Evolutionary conservation across 768 basidiomycete genomes (phyloP).

Genomic region (Macrocybe gigantea): DNA sequence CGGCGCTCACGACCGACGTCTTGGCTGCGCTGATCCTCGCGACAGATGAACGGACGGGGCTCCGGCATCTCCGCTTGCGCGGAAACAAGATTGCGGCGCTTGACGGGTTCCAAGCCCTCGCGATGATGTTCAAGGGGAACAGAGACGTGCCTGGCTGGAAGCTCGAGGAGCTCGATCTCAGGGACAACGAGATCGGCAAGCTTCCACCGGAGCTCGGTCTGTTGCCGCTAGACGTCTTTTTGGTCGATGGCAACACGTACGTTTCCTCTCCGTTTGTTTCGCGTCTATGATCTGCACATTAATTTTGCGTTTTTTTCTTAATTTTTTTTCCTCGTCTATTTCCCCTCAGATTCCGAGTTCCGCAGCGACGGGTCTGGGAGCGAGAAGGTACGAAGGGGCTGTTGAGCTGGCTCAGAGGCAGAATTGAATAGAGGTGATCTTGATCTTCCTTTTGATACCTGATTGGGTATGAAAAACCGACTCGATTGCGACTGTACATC

Average conservation of each 20-base stretch:
- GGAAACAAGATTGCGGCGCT: slow-evolving; percentile 64
- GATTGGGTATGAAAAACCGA: neutral
- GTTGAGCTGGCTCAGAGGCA: slow-evolving; percentile 70
- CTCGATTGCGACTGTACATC: too few species aligned
- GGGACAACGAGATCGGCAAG: slow-evolving; percentile 75
- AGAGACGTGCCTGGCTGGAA: slow-evolving; percentile 62
- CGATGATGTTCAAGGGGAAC: slow-evolving; percentile 62
- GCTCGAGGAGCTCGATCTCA: slow-evolving; percentile 75
- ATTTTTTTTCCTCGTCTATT: slow-evolving; percentile 1
- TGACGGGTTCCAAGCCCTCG: slow-evolving; percentile 54
- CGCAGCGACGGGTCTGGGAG: slow-evolving; percentile 79
- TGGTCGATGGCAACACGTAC: slow-evolving; percentile 83
- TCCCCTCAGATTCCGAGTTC: slow-evolving; percentile 65
- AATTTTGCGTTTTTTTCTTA: too few species aligned
- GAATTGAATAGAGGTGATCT: slow-evolving; percentile 44
- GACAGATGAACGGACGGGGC: slow-evolving; percentile 40
- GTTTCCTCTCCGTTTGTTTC: slow-evolving; percentile 20
- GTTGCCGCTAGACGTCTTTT: slow-evolving; percentile 71
- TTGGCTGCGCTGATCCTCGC: slow-evolving; percentile 49
- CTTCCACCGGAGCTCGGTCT: slow-evolving; percentile 67
- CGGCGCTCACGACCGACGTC: slow-evolving; percentile 40
- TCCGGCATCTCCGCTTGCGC: slow-evolving; percentile 59
- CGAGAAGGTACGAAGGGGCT: slow-evolving; percentile 81
- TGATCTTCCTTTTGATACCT: too few species aligned
- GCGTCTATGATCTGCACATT: neutral